Conservation (phyloP, 768 basidiomycete species). For the Vararia minispora region DNA sequence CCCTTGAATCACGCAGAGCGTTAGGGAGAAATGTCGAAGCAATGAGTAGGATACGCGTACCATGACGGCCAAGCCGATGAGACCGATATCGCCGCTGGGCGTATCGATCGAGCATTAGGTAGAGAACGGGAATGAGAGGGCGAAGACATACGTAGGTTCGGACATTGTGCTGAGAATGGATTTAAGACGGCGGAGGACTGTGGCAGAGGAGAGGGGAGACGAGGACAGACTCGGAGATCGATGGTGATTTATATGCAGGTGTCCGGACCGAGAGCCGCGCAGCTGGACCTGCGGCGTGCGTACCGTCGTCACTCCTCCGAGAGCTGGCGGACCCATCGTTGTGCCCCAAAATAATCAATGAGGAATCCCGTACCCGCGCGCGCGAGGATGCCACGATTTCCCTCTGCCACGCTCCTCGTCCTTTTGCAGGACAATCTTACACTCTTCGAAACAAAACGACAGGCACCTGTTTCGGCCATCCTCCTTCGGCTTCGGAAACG, state of each 20-base stretch:
- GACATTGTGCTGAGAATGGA: slow-evolving; percentile 28
- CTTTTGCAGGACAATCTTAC: too few species aligned
- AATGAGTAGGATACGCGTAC: slow-evolving; percentile 27
- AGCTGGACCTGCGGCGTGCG: too few species aligned
- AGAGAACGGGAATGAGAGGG: slow-evolving; percentile 15
- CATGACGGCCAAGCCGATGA: slow-evolving; percentile 99
- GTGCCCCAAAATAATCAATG: too few species aligned
- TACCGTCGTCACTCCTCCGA: too few species aligned
- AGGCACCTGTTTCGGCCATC: too few species aligned
- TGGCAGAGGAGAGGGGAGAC: slow-evolving; percentile 10
- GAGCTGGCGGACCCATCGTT: too few species aligned
- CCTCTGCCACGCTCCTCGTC: too few species aligned
- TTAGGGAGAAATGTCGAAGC: slow-evolving; percentile 12
- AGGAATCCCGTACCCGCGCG: too few species aligned
- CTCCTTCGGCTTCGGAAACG: too few species aligned
- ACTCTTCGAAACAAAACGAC: too few species aligned
- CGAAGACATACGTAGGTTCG: slow-evolving; percentile 37
- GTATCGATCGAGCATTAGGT: slow-evolving; percentile 12
- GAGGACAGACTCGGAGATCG: slow-evolving; percentile 1
- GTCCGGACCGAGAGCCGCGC: too few species aligned
- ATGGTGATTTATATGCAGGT: slow-evolving; percentile 3
- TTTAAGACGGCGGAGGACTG: slow-evolving; percentile 22
- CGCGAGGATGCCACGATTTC: too few species aligned
- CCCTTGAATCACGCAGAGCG: slow-evolving; percentile 37
- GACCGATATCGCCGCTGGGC: slow-evolving; percentile 87